Evolutionary conservation across 1,284 basidiomycete species (phyloP), one percentile per base, ranked within the genome.

Genomic region (Agroathelia rolfsii): DNA sequence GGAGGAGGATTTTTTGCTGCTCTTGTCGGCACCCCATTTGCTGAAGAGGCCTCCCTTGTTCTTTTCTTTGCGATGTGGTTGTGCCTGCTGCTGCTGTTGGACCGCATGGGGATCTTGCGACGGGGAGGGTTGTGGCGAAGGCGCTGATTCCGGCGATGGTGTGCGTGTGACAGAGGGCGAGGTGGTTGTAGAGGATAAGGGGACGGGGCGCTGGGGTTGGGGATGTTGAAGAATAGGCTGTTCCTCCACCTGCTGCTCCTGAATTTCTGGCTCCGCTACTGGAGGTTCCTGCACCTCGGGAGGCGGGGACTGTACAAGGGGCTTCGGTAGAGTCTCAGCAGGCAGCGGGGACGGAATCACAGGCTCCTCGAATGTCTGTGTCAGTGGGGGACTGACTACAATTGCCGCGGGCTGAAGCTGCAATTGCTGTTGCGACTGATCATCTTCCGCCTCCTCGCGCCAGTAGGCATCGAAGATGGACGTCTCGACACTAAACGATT

Each of bases 381-480:
- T 45, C 15, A 54, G 45, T 22, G 55, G n/a, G n/a, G n/a, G n/a
- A n/a, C n/a, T n/a, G n/a, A n/a, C n/a, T n/a, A n/a, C n/a, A n/a
- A n/a, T n/a, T n/a, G n/a, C n/a, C n/a, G n/a, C n/a, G n/a, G n/a
- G n/a, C n/a, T n/a, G n/a, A n/a, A n/a, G 41, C 33, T 36, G 51
- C 13, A 41, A 48, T 34, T 57, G 50, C 11, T 61, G 55, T 23
- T 61, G 61, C 13, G 59, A 49, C 5, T 59, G 51, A 9, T 63
- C 62, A 4, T 69, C 69, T 4, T 77, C 70, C 4, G 63, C 56
- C 10, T 71, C 69, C 35, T 67, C 64, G 29, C 62, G 56, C n/a
- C 59, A 71, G 50, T 93, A 92, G 3, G 85, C 72, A 45, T 90
- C 88, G 50, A 81, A 86, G 42, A 92, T 89, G 18, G 70, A 70